Conservation (phyloP, 2,329 filamentous ascomycete genomes). For the Aspergillus flavus region DNA sequence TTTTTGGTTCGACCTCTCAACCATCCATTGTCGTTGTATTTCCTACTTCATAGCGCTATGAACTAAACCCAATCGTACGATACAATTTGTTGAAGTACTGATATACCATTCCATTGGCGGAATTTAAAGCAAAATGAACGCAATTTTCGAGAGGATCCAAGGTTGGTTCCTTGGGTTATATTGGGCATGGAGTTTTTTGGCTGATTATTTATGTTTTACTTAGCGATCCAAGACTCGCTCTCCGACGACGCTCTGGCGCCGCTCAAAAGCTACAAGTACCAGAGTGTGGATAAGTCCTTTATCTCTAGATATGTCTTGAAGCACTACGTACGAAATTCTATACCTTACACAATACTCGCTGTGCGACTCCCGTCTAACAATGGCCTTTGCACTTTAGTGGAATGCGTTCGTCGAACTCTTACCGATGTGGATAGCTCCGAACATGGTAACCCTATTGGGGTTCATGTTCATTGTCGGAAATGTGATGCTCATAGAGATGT, state of each 20-base stretch:
- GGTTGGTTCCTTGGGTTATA: slow-evolving; percentile 27
- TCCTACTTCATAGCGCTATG: slow-evolving; percentile 13
- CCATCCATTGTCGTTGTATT: slow-evolving; percentile 2
- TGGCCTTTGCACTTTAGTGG: slow-evolving; percentile 66
- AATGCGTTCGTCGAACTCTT: slow-evolving; percentile 91
- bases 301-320: slow-evolving; percentile 91
- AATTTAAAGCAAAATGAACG: slow-evolving; percentile 28
- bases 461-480: slow-evolving; percentile 94
- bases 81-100: neutral
- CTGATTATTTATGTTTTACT: neutral
- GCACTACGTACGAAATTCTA: slow-evolving; percentile 75
- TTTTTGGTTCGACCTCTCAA: neutral
- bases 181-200: neutral
- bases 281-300: slow-evolving; percentile 91
- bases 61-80: slow-evolving; percentile 9
- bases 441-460: slow-evolving; percentile 93
- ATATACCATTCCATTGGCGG: neutral
- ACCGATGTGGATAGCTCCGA: slow-evolving; percentile 94
- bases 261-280: slow-evolving; percentile 96
- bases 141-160: slow-evolving; percentile 39
- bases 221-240: slow-evolving; percentile 59
- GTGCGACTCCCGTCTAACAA: slow-evolving; percentile 10
- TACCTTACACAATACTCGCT: too few relatives aligned
- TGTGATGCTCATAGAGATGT: slow-evolving; percentile 72
- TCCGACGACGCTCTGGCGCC: slow-evolving; percentile 90